Percentiles rank a stretch among this genome's conserved stretches.
These are phyloP conservation scores for Coemansia sp. DNA, from an alignment of 192 early-diverging fungal genomes.

Conservation along the genomic window DNA sequence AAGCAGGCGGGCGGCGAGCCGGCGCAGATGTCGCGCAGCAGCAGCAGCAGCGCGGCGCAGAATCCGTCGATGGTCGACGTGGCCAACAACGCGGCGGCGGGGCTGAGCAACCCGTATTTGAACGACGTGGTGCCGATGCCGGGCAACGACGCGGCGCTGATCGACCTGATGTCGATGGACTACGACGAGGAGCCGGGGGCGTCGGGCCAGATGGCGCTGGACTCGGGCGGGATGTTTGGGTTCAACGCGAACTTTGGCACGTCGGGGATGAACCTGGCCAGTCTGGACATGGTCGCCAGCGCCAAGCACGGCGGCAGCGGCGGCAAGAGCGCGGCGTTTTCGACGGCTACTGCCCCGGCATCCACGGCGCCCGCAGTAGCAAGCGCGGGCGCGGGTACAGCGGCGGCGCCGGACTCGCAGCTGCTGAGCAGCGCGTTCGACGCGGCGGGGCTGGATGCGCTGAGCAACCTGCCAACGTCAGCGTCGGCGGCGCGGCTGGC, in stretches of 20 bases:
- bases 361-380: background rate
- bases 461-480: constrained; percentile 30
- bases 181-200: constrained; percentile 36
- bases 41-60: constrained; percentile 35
- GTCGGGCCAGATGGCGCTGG: constrained; percentile 15
- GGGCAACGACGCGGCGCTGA: constrained; percentile 38
- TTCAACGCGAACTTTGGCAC: constrained; percentile 50
- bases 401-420: constrained; percentile 22
- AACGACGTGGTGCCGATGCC: constrained; percentile 37
- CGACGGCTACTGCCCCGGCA: background rate
- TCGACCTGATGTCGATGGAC: constrained; percentile 51
- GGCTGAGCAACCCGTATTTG: constrained; percentile 51
- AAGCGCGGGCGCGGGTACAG: background rate
- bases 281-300: constrained; percentile 7
- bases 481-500: constrained; percentile 6
- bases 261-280: constrained; percentile 40
- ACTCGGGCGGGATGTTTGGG: constrained; percentile 48
- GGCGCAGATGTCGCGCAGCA: constrained; percentile 12
- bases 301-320: background rate
- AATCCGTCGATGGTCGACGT: constrained; percentile 39
- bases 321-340: background rate
- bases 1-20: background rate
- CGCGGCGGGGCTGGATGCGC: constrained; percentile 43
- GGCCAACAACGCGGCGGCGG: constrained; percentile 5
- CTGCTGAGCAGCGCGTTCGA: constrained; percentile 49